These are phyloP conservation scores for Gentiana straminea DNA, from an alignment of 257 asterid species.

Conservation along the genomic window DNA sequence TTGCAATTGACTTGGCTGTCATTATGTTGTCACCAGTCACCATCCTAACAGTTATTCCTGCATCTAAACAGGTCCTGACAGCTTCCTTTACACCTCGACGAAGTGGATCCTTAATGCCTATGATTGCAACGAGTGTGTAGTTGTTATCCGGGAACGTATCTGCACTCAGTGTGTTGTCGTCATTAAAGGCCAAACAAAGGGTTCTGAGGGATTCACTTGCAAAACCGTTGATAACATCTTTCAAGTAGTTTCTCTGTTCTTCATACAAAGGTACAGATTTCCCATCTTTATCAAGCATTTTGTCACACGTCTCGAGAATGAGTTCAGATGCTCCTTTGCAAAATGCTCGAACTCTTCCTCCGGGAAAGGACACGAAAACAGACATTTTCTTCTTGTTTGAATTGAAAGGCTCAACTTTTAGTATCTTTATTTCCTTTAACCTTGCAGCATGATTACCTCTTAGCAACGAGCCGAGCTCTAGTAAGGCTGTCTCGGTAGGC, in stretches of 20 bases:
- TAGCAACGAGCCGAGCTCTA: slow-evolving; percentile 42
- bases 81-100: slow-evolving; percentile 77
- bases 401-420: slow-evolving; percentile 65
- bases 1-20: slow-evolving; percentile 81
- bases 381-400: slow-evolving; percentile 73
- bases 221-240: slow-evolving; percentile 34
- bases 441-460: slow-evolving; percentile 22
- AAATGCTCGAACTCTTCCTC: slow-evolving; percentile 32
- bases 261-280: slow-evolving; percentile 33
- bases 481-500: slow-evolving; percentile 72
- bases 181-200: slow-evolving; percentile 57
- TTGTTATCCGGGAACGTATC: slow-evolving; percentile 38
- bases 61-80: slow-evolving; percentile 57
- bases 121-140: slow-evolving; percentile 53
- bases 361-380: slow-evolving; percentile 43
- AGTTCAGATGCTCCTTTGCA: slow-evolving; percentile 75
- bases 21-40: slow-evolving; percentile 79
- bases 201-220: slow-evolving; percentile 65
- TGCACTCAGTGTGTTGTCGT: slow-evolving; percentile 17
- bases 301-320: slow-evolving; percentile 46
- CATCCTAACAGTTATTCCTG: slow-evolving; percentile 73
- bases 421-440: slow-evolving; percentile 20
- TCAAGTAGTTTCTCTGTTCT: slow-evolving; percentile 32
- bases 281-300: slow-evolving; percentile 37
- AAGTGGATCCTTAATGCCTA: slow-evolving; percentile 72